phyloP scores from a whole-genome alignment of 805 yeast genomes.

The Candida cerambycidarum region DNA sequence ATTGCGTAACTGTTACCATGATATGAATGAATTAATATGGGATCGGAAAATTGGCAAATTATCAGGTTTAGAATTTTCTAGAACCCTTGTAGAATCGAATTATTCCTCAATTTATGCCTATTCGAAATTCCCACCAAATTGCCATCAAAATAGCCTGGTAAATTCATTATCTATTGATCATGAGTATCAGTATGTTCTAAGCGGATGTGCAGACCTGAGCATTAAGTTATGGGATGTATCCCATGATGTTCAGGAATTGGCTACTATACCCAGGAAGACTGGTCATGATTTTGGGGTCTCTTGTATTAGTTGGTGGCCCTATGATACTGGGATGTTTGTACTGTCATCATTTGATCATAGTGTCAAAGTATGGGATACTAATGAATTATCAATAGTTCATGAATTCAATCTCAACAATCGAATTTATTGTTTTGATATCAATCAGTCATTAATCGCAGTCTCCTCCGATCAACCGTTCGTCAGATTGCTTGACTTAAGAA shows the following conservation, averaged over 20 bases:
- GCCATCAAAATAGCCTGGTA: constrained; percentile 53
- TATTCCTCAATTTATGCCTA: constrained; percentile 30
- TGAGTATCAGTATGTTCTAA: constrained; percentile 49
- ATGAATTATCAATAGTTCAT: constrained; percentile 62
- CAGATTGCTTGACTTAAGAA: constrained; percentile 69
- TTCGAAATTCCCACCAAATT: constrained; percentile 38
- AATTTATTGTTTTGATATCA: constrained; percentile 65
- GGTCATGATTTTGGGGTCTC: constrained; percentile 75
- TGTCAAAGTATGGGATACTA: constrained; percentile 81
- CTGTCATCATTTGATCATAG: constrained; percentile 78
- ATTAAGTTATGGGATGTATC: constrained; percentile 66
- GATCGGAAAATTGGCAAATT: constrained; percentile 33
- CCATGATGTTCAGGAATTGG: constrained; percentile 26
- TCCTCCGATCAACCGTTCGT: constrained; percentile 71
- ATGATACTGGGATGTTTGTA: constrained; percentile 82
- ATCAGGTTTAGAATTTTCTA: constrained; percentile 32
- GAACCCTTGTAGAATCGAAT: constrained; percentile 36
- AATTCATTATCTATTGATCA: constrained; percentile 61
- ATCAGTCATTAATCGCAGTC: constrained; percentile 62
- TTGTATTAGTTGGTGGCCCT: constrained; percentile 81
- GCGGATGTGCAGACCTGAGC: constrained; percentile 74
- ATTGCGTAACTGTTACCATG: neutral
- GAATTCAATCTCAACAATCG: constrained; percentile 60
- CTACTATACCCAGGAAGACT: constrained; percentile 36
- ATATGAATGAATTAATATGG: constrained; percentile 40